Conservation (phyloP, 176 grass and related monocot genomes). For the Cocos nucifera region DNA sequence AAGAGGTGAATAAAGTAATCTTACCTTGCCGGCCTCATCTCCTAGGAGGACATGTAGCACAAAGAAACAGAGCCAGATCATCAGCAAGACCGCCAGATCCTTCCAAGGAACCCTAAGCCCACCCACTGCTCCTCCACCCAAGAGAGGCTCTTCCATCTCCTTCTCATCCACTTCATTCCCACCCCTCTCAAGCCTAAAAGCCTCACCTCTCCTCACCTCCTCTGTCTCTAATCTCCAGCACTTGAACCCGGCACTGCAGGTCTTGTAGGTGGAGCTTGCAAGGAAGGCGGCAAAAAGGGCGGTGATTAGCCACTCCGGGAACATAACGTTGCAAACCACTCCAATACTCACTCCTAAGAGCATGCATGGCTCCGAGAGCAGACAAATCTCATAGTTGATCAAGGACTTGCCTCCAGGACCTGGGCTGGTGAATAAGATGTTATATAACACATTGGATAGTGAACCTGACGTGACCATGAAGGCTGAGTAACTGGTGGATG, state of each 20-base stretch:
- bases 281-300: slow-evolving; percentile 2
- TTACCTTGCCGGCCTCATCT: background rate
- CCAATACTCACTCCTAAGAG: slow-evolving; percentile 1
- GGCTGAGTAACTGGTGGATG: slow-evolving; percentile 40
- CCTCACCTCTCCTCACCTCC: background rate
- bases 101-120: background rate
- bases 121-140: background rate
- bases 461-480: slow-evolving; percentile 80
- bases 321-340: slow-evolving; percentile 2
- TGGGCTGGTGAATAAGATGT: slow-evolving; percentile 22
- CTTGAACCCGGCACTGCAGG: slow-evolving; percentile 1
- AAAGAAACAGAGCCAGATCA: background rate
- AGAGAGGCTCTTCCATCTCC: background rate
- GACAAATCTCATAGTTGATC: slow-evolving; percentile 11
- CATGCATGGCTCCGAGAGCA: too few relatives aligned
- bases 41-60: background rate
- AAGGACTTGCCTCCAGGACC: slow-evolving; percentile 1
- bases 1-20: too few relatives aligned
- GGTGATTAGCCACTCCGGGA: slow-evolving; percentile 2
- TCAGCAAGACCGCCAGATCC: slow-evolving; percentile 1
- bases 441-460: slow-evolving; percentile 54
- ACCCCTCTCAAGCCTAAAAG: background rate
- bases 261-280: slow-evolving; percentile 1
- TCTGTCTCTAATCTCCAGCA: background rate
- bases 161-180: background rate